Conservation (phyloP, 257 asterid genomes). For the Rhazya stricta region DNA sequence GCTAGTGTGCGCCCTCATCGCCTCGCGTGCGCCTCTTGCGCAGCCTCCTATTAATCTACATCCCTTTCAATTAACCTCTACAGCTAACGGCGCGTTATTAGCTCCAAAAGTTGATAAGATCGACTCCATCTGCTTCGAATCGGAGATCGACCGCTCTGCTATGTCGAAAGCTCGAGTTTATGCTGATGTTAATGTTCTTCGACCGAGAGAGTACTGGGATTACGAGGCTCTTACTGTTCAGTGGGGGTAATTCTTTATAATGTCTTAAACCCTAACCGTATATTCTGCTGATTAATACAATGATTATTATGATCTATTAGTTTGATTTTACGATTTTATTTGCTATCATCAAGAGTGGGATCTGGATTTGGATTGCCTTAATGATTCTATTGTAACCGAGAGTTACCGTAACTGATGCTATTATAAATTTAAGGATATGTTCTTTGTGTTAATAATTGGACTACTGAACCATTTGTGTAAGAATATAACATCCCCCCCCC, state of each 20-base stretch:
- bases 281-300: neutral
- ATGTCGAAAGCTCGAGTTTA: constrained; percentile 72
- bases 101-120: constrained; percentile 11
- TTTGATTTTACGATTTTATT: neutral
- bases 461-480: neutral
- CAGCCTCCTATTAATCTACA: constrained; percentile 30
- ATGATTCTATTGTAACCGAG: neutral
- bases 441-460: neutral
- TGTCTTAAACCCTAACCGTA: neutral
- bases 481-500: neutral
- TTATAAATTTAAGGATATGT: neutral
- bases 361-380: neutral
- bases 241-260: constrained; percentile 55
- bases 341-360: neutral
- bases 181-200: constrained; percentile 55
- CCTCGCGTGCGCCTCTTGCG: constrained; percentile 33
- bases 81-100: constrained; percentile 10
- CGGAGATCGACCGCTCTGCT: constrained; percentile 40
- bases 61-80: constrained; percentile 3
- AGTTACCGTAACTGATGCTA: neutral
- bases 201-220: constrained; percentile 67
- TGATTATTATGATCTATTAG: neutral
- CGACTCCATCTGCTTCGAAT: constrained; percentile 13
- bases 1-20: constrained; percentile 40
- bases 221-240: constrained; percentile 63